Conservation (phyloP, 352 stramenopile species). For the Globisporangium lucens region DNA sequence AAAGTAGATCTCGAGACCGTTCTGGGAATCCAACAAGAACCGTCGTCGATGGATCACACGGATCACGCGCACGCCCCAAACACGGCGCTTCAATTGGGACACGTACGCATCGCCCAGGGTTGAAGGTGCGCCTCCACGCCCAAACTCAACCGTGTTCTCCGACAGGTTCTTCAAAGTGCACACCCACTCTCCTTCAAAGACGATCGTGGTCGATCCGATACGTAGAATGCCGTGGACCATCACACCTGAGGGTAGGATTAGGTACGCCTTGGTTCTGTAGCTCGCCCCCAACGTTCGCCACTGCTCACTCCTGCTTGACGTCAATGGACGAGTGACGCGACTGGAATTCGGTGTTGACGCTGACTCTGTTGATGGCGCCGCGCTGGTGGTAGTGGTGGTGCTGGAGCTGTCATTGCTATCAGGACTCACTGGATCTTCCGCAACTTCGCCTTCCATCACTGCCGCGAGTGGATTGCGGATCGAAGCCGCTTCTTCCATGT, state of each 20-base stretch:
- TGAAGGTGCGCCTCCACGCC: slow-evolving; percentile 17
- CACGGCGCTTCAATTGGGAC: slow-evolving; percentile 64
- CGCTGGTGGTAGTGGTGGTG: background rate
- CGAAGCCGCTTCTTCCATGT: slow-evolving; percentile 15
- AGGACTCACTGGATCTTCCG: slow-evolving; percentile 10
- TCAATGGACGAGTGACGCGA: background rate
- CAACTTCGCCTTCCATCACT: slow-evolving; percentile 15
- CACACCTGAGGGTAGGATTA: slow-evolving; percentile 67
- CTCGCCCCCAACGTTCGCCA: slow-evolving; percentile 60
- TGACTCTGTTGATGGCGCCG: background rate
- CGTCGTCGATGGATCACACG: slow-evolving; percentile 72
- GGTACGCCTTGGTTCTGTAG: slow-evolving; percentile 78
- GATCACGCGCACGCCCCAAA: slow-evolving; percentile 80
- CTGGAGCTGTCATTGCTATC: slow-evolving; percentile 8
- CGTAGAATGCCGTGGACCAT: slow-evolving; percentile 73
- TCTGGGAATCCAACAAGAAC: slow-evolving; percentile 68
- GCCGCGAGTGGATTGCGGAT: slow-evolving; percentile 18
- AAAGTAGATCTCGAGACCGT: slow-evolving; percentile 83
- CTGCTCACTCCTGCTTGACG: slow-evolving; percentile 50
- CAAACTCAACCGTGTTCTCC: slow-evolving; percentile 21
- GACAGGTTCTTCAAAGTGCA: slow-evolving; percentile 61
- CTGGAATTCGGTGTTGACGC: background rate
- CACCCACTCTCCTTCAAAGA: slow-evolving; percentile 80
- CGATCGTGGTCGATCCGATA: slow-evolving; percentile 66
- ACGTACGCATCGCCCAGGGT: slow-evolving; percentile 56